These are phyloP conservation scores for Leucocoprinus leucothites DNA, from an alignment of 768 basidiomycete species.

Conservation along the genomic window DNA sequence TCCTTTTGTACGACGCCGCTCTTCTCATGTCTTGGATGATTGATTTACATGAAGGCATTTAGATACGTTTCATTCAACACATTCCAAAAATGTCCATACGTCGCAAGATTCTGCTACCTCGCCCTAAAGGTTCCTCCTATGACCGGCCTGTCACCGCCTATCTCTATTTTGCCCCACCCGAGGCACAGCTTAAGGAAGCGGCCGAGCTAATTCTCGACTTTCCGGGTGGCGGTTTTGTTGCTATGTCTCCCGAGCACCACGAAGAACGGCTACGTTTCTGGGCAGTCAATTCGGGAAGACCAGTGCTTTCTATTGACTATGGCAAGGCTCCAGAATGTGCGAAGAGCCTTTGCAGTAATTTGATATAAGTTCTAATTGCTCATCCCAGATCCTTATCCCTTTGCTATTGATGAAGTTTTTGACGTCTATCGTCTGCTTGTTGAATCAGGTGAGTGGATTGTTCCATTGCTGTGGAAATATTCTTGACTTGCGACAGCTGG, in stretches of 20 bases:
- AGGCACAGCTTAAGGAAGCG: conserved; percentile 55
- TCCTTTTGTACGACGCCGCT: conserved; percentile 68
- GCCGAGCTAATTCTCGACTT: conserved; percentile 89
- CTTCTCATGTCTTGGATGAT: conserved; percentile 7
- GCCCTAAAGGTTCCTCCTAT: conserved; percentile 74
- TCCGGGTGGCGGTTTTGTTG: conserved; percentile 96
- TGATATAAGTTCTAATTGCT: background rate
- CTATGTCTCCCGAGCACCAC: conserved; percentile 95
- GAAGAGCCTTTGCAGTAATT: conserved; percentile 18
- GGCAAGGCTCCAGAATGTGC: conserved; percentile 96
- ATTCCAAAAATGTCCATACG: conserved; percentile 62
- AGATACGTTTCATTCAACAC: conserved; percentile 66
- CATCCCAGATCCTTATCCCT: conserved; percentile 87
- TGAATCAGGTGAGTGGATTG: conserved; percentile 50
- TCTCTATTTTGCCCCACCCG: conserved; percentile 77
- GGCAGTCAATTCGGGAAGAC: conserved; percentile 75
- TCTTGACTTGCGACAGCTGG: conserved; percentile 43
- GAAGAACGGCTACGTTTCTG: conserved; percentile 89
- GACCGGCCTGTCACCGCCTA: conserved; percentile 79
- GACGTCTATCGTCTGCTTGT: conserved; percentile 83
- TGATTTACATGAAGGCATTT: conserved; percentile 7
- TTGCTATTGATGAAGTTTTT: conserved; percentile 92
- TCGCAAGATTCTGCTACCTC: conserved; percentile 77
- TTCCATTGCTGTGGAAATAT: background rate
- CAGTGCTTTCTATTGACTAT: conserved; percentile 87